These are phyloP conservation scores for Chamaecrista fasciculata DNA, from an alignment of 306 rosid species.

Conservation along the genomic window DNA sequence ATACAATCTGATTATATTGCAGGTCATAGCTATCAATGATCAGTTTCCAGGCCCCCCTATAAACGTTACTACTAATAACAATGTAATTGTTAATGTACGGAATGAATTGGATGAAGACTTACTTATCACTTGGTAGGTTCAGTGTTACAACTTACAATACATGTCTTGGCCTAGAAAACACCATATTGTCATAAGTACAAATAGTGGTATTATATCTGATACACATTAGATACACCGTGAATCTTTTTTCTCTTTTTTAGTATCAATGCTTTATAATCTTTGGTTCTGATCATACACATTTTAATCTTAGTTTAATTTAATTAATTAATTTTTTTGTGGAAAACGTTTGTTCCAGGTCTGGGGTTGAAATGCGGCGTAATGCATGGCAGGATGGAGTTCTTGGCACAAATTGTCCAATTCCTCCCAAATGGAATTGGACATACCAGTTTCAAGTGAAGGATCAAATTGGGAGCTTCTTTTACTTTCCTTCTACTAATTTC, in stretches of 20 bases:
- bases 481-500: slow-evolving; percentile 54
- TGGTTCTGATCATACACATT: background rate
- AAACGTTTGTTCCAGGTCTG: slow-evolving; percentile 56
- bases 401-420: slow-evolving; percentile 72
- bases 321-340: background rate
- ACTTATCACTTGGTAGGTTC: slow-evolving; percentile 71
- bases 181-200: background rate
- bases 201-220: too few species aligned
- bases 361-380: slow-evolving; percentile 73
- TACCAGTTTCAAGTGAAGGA: slow-evolving; percentile 69
- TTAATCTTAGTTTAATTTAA: too few species aligned
- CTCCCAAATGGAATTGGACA: slow-evolving; percentile 62
- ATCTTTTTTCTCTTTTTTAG: too few species aligned
- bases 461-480: slow-evolving; percentile 68
- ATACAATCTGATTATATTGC: slow-evolving; percentile 30
- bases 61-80: slow-evolving; percentile 74
- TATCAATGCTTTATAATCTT: background rate
- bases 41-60: slow-evolving; percentile 76
- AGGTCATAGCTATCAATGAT: slow-evolving; percentile 77
- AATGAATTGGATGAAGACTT: slow-evolving; percentile 75
- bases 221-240: background rate
- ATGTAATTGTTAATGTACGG: slow-evolving; percentile 58
- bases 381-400: slow-evolving; percentile 62
- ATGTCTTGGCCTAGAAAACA: background rate
- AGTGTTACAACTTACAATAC: slow-evolving; percentile 9